Conservation (phyloP, 2,329 filamentous ascomycete genomes). For the Pseudogymnoascus sp. region DNA sequence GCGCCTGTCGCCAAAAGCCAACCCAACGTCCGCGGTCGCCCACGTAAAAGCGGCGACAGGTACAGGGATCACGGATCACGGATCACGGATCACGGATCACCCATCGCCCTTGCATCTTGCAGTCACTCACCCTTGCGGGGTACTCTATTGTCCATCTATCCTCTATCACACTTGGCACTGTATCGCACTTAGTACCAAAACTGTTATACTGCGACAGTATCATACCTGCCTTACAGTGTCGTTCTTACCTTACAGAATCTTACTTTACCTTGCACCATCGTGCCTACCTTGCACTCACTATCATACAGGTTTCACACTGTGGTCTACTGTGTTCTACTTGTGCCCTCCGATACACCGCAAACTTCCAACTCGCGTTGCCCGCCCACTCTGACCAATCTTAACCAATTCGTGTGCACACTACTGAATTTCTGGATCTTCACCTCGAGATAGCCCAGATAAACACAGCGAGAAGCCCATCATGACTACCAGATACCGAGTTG, state of each 20-base stretch:
- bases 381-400: neutral
- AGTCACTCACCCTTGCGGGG: slow-evolving; percentile 1
- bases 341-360: neutral
- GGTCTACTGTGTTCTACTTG: neutral
- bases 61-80: neutral
- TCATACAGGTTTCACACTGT: neutral
- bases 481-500: slow-evolving; percentile 61
- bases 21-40: neutral
- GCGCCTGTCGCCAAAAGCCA: neutral
- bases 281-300: neutral
- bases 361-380: slow-evolving; percentile 2
- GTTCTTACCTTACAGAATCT: neutral
- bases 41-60: neutral
- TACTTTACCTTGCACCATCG: neutral
- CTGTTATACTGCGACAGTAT: neutral
- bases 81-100: neutral
- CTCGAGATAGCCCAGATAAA: neutral
- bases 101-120: neutral
- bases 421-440: neutral
- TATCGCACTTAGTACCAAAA: neutral
- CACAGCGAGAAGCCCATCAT: slow-evolving; percentile 31
- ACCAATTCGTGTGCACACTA: neutral
- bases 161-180: neutral
- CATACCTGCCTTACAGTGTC: neutral
- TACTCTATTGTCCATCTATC: neutral